phyloP scores from a whole-genome alignment of 306 rosid species.

The Corylus americana region DNA sequence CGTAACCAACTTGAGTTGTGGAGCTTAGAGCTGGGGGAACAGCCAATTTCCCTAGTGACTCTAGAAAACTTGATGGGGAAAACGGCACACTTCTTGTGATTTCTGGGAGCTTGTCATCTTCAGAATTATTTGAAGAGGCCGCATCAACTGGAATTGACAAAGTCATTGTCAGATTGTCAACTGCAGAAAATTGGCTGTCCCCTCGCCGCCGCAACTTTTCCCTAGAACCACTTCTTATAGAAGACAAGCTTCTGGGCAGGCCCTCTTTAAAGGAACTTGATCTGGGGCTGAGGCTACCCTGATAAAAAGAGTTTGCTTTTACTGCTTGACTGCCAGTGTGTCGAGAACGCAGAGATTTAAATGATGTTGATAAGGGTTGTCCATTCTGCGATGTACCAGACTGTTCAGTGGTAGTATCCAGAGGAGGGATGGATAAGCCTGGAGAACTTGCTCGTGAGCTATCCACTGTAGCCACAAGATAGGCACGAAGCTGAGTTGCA shows the following conservation, averaged over 20 bases:
- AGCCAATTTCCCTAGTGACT: constrained; percentile 55
- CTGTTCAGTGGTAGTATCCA: constrained; percentile 30
- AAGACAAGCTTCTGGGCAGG: constrained; percentile 58
- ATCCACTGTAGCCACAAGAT: constrained; percentile 66
- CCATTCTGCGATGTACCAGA: constrained; percentile 49
- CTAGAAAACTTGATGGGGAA: constrained; percentile 56
- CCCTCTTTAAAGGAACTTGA: constrained; percentile 89
- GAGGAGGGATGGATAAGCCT: constrained; percentile 22
- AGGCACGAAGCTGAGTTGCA: constrained; percentile 87
- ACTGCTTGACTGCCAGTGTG: constrained; percentile 53
- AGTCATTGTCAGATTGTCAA: constrained; percentile 46
- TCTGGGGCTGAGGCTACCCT: constrained; percentile 86
- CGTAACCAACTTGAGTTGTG: constrained; percentile 46
- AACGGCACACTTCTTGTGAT: constrained; percentile 30
- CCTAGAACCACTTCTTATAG: constrained; percentile 63
- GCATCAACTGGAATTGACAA: constrained; percentile 34
- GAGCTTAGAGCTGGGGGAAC: constrained; percentile 44
- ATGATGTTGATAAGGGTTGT: constrained; percentile 37
- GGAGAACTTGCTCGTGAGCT: constrained; percentile 39
- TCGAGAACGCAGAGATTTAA: constrained; percentile 70
- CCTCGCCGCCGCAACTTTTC: constrained; percentile 74
- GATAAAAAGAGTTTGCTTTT: constrained; percentile 62
- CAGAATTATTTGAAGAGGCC: constrained; percentile 35
- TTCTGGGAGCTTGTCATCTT: constrained; percentile 45
- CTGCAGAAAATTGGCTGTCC: constrained; percentile 41